phyloP scores from a whole-genome alignment of 345 rosid genomes.

The Angophora floribunda region DNA sequence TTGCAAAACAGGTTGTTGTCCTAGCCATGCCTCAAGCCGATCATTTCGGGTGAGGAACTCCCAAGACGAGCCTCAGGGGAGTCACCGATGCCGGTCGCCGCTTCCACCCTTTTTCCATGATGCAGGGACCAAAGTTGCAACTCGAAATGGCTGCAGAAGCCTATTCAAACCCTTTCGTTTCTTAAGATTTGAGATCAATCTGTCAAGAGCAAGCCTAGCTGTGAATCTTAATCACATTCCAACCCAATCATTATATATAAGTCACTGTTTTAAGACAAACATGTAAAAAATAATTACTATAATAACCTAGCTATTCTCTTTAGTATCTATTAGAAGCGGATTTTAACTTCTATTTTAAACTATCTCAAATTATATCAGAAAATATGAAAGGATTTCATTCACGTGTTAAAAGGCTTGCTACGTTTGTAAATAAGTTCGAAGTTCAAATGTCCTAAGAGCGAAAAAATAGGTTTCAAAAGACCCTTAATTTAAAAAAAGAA shows the following conservation, averaged over 20 bases:
- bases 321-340: too few species aligned
- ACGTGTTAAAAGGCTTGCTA: neutral
- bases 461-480: too few species aligned
- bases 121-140: neutral
- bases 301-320: neutral
- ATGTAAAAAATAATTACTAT: too few species aligned
- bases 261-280: neutral
- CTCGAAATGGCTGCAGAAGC: neutral
- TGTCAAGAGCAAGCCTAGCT: neutral
- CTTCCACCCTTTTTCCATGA: neutral
- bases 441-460: too few species aligned
- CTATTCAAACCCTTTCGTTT: neutral
- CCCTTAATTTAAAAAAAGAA: too few species aligned
- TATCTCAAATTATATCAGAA: neutral
- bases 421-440: neutral
- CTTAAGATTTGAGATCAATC: neutral
- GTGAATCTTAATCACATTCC: neutral
- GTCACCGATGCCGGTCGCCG: neutral
- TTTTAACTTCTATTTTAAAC: neutral
- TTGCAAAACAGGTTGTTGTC: neutral
- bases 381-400: neutral
- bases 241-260: neutral
- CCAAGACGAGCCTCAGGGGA: neutral
- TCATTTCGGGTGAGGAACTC: neutral
- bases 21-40: neutral